These are phyloP conservation scores for Aspergillus latus DNA, from an alignment of 2,329 filamentous ascomycete genomes.

Conservation along the genomic window DNA sequence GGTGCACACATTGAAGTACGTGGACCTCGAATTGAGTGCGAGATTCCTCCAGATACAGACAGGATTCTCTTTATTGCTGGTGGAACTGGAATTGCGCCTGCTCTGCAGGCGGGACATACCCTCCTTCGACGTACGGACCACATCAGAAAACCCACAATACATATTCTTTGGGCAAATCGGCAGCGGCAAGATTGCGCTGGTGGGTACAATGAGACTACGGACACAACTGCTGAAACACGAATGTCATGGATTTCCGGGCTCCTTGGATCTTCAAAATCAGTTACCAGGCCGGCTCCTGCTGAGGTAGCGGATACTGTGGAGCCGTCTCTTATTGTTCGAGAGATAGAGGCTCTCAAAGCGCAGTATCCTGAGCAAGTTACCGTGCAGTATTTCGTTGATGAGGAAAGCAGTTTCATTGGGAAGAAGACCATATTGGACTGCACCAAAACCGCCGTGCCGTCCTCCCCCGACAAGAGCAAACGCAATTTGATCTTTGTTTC, in stretches of 20 bases:
- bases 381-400: slow-evolving; percentile 78
- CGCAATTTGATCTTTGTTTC: slow-evolving; percentile 72
- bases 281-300: slow-evolving; percentile 3
- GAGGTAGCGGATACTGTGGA: neutral
- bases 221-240: slow-evolving; percentile 15
- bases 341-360: slow-evolving; percentile 63
- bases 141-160: slow-evolving; percentile 51
- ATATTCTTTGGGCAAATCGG: slow-evolving; percentile 81
- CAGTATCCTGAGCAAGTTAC: slow-evolving; percentile 57
- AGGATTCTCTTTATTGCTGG: slow-evolving; percentile 82
- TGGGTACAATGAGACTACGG: slow-evolving; percentile 53
- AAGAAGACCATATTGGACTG: slow-evolving; percentile 49
- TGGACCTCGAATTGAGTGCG: slow-evolving; percentile 73
- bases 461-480: slow-evolving; percentile 28
- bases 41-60: slow-evolving; percentile 54
- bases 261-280: slow-evolving; percentile 21
- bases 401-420: slow-evolving; percentile 69
- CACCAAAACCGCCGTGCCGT: slow-evolving; percentile 21
- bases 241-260: slow-evolving; percentile 34
- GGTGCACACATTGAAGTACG: slow-evolving; percentile 71
- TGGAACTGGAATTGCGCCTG: slow-evolving; percentile 88
- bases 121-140: slow-evolving; percentile 44
- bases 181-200: slow-evolving; percentile 64
- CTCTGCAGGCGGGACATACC: slow-evolving; percentile 72
- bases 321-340: slow-evolving; percentile 52